These are phyloP conservation scores for Suillus variegatus DNA, from an alignment of 768 basidiomycete genomes.

Conservation along the genomic window DNA sequence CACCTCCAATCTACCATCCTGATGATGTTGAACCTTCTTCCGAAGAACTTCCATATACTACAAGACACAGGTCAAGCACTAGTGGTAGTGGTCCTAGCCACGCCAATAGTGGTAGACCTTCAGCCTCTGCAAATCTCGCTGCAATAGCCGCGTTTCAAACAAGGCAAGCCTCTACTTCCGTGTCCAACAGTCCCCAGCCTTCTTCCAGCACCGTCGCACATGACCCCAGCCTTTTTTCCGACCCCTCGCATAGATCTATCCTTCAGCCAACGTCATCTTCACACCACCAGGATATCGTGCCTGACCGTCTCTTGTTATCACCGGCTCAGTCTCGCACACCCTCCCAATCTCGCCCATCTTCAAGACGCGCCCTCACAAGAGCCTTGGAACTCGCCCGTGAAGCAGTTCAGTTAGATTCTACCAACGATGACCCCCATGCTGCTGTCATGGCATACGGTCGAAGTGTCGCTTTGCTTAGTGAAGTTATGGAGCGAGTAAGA, in stretches of 20 bases:
- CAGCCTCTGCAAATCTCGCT: slow-evolving; percentile 50
- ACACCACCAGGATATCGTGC: slow-evolving; percentile 39
- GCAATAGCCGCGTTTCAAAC: slow-evolving; percentile 65
- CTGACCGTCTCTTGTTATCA: slow-evolving; percentile 46
- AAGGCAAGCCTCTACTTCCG: slow-evolving; percentile 34
- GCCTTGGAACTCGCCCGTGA: slow-evolving; percentile 88
- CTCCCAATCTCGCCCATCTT: slow-evolving; percentile 63
- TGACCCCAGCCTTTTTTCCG: slow-evolving; percentile 52
- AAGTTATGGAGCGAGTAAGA: slow-evolving; percentile 91
- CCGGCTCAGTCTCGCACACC: slow-evolving; percentile 43
- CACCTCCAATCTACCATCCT: slow-evolving; percentile 25
- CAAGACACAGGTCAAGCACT: slow-evolving; percentile 38
- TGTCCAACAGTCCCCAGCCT: slow-evolving; percentile 29
- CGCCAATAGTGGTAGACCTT: slow-evolving; percentile 32
- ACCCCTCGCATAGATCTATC: slow-evolving; percentile 58
- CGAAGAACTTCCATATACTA: slow-evolving; percentile 30
- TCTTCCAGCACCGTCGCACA: slow-evolving; percentile 25
- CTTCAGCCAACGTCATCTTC: slow-evolving; percentile 33
- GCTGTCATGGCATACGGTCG: slow-evolving; percentile 89
- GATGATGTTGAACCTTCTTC: slow-evolving; percentile 21
- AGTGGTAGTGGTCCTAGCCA: slow-evolving; percentile 27
- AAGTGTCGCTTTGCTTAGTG: slow-evolving; percentile 83
- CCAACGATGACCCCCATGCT: slow-evolving; percentile 84
- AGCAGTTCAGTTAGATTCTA: slow-evolving; percentile 85
- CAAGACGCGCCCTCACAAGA: slow-evolving; percentile 80